Evolutionary conservation across 352 stramenopile species (phyloP).

Genomic region (Globisporangium cederbergense): DNA sequence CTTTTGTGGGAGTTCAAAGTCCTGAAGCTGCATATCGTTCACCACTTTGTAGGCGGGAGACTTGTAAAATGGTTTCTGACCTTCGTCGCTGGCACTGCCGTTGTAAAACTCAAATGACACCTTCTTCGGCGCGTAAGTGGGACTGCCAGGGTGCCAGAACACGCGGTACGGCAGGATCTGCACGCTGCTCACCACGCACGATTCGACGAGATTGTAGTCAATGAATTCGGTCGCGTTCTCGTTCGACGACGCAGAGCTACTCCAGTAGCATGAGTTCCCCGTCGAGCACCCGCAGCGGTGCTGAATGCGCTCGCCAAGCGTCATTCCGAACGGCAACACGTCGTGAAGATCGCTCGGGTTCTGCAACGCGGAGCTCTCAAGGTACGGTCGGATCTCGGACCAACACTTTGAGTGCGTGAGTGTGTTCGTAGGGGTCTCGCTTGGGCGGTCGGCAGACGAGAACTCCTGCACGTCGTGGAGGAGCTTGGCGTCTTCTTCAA

Average conservation of each 20-base stretch:
- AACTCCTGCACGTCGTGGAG: conserved; percentile 36
- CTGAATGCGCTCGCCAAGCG: conserved; percentile 60
- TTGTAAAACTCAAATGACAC: conserved; percentile 76
- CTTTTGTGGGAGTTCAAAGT: conserved; percentile 48
- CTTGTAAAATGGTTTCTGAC: conserved; percentile 42
- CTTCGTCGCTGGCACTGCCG: neutral
- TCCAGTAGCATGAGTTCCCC: conserved; percentile 82
- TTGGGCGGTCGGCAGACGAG: conserved; percentile 52
- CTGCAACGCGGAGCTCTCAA: conserved; percentile 26
- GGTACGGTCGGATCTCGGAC: conserved; percentile 42
- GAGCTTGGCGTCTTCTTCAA: conserved; percentile 34
- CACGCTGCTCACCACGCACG: conserved; percentile 56
- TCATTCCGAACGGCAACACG: conserved; percentile 38
- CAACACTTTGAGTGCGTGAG: conserved; percentile 67
- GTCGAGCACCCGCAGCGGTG: conserved; percentile 67
- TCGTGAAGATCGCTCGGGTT: conserved; percentile 31
- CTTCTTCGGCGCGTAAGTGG: conserved; percentile 65
- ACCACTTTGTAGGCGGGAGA: conserved; percentile 49
- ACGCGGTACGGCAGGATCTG: conserved; percentile 78
- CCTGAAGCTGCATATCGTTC: conserved; percentile 74
- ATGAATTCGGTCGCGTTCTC: conserved; percentile 68
- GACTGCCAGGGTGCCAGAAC: conserved; percentile 72
- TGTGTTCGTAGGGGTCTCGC: conserved; percentile 59
- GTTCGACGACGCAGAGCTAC: conserved; percentile 64
- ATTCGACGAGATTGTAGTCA: conserved; percentile 56